Percentiles rank a stretch among this genome's conserved stretches.
These are phyloP conservation scores for Colletotrichum sp. DNA, from an alignment of 2,329 filamentous ascomycete genomes.

Conservation along the genomic window DNA sequence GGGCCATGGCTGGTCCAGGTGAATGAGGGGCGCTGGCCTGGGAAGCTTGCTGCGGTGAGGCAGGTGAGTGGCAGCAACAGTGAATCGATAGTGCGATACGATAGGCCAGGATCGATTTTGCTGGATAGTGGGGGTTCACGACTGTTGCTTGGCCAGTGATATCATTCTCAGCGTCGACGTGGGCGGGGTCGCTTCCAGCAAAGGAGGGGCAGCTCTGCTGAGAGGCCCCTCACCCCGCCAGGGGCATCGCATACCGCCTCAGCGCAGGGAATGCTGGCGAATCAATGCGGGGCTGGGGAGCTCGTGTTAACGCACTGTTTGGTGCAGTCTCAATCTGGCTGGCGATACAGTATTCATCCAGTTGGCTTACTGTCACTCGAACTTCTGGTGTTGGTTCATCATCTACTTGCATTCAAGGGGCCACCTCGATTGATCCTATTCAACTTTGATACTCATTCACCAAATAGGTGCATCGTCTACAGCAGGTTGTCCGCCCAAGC, in stretches of 20 bases:
- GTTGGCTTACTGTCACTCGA: not conserved
- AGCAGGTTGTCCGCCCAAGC: conserved; percentile 23
- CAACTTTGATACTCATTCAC: not conserved
- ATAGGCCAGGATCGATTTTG: not conserved
- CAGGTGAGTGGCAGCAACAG: conserved; percentile 7
- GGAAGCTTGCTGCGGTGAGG: not conserved
- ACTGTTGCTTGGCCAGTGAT: conserved; percentile 14
- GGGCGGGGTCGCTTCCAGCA: conserved; percentile 1
- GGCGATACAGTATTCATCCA: not conserved
- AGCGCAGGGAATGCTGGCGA: not conserved
- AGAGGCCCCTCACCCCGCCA: conserved; percentile 7
- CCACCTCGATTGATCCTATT: not conserved
- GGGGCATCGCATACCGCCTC: not conserved
- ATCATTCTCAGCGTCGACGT: conserved; percentile 11
- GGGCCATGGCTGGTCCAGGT: not conserved
- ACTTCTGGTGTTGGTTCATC: not conserved
- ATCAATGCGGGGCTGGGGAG: not conserved
- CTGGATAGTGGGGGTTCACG: conserved; percentile 3
- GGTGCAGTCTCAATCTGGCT: not conserved
- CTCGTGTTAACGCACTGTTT: not conserved
- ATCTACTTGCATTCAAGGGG: not conserved
- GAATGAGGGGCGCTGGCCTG: not conserved
- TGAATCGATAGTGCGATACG: not conserved
- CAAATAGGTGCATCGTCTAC: not conserved
- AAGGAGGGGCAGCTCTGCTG: conserved; percentile 11